Evolutionary conservation across 345 rosid species (phyloP).

Genomic region (Nasturtium officinale): DNA sequence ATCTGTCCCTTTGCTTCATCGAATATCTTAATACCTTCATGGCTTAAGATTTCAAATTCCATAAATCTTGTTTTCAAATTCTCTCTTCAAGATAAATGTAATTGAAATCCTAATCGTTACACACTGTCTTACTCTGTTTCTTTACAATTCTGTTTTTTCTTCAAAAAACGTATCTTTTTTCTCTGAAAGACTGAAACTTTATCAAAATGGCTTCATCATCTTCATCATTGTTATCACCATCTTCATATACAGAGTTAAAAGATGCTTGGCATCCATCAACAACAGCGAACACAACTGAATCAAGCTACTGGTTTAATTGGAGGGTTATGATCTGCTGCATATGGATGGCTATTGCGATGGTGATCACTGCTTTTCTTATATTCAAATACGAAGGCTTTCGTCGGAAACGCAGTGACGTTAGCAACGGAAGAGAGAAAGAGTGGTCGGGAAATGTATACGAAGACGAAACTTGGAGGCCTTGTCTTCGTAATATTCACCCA

Average conservation of each 20-base stretch:
- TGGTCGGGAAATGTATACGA: constrained; percentile 55
- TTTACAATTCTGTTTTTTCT: constrained; percentile 24
- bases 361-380: constrained; percentile 55
- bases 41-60: constrained; percentile 33
- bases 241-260: constrained; percentile 43
- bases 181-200: constrained; percentile 18
- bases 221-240: constrained; percentile 19
- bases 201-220: constrained; percentile 27
- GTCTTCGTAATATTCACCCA: constrained; percentile 80
- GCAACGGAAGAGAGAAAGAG: constrained; percentile 49
- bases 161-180: background rate
- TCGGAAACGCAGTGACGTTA: constrained; percentile 34
- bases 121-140: constrained; percentile 38
- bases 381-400: constrained; percentile 63
- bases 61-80: constrained; percentile 4
- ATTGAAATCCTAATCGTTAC: background rate
- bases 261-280: constrained; percentile 48
- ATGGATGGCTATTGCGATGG: constrained; percentile 54
- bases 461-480: constrained; percentile 88
- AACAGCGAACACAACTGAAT: constrained; percentile 53
- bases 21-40: constrained; percentile 14
- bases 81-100: constrained; percentile 3
- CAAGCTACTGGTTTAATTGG: constrained; percentile 92
- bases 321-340: constrained; percentile 70
- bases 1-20: constrained; percentile 41